These are phyloP conservation scores for Ceratobasidium sp. DNA, from an alignment of 1,284 basidiomycete genomes.

Conservation along the genomic window DNA sequence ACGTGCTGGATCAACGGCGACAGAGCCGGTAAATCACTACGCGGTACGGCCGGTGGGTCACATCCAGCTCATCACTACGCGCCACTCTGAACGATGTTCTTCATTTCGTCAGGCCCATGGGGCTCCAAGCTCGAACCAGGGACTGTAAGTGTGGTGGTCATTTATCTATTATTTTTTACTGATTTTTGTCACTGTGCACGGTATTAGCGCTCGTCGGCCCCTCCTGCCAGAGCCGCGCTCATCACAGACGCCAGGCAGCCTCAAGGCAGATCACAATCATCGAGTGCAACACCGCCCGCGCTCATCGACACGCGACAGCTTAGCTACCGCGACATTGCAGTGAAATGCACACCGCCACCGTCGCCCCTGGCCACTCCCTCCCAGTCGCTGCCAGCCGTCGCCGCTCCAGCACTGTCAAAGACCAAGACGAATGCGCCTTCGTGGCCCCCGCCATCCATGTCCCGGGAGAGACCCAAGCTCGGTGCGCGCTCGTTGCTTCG, in stretches of 20 bases:
- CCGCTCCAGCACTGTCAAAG: neutral
- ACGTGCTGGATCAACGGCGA: neutral
- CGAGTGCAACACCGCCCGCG: neutral
- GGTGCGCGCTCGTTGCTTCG: conserved; percentile 1
- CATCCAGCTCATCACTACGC: neutral
- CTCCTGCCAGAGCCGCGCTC: conserved; percentile 2
- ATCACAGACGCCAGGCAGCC: conserved; percentile 7
- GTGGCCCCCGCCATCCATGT: neutral
- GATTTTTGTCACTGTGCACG: neutral
- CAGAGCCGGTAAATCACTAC: conserved; percentile 1
- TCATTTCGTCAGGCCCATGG: neutral
- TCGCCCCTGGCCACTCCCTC: neutral
- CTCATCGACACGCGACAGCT: conserved; percentile 14
- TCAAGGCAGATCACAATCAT: neutral
- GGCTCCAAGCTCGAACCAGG: neutral
- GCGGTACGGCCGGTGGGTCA: conserved; percentile 13
- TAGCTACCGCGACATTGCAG: conserved; percentile 8
- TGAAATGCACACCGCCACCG: conserved; percentile 8
- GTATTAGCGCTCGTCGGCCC: conserved; percentile 26
- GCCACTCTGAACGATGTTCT: neutral
- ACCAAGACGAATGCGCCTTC: neutral
- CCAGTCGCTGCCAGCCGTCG: neutral
- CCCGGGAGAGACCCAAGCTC: neutral
- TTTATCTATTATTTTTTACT: neutral
- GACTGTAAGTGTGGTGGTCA: neutral